Base-by-base conservation (phyloP, 108 stramenopile genomes). In the Skeletonema grethae region DNA sequence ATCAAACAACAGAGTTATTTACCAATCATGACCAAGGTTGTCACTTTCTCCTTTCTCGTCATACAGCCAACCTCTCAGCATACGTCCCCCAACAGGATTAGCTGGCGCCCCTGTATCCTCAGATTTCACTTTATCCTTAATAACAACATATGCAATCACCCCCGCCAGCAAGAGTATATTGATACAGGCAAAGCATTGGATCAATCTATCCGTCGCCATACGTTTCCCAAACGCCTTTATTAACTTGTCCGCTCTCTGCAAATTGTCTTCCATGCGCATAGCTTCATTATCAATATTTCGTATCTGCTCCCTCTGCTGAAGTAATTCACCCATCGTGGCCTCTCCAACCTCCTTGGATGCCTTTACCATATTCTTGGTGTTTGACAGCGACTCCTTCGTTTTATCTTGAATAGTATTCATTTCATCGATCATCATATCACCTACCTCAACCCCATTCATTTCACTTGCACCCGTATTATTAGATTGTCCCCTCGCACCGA, bases 181-280 rank as follows among this genome's bases (percentile, higher is more conserved):
- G 53, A 97, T 55, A 36, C 91, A 83, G 9, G 92, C 92, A 77
- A 97, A 96, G 68, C 95, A 96, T 68, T 97, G 95, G 72, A 98
- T 97, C 60, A 98, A 93, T 64, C 86, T 94, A 69, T 98, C 97
- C 3, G 95, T 88, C 32, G 95, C 95, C 94, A 98, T 96, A 28
- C 96, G 82, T 79, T 94, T 96, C 7, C 94, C 91, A 77, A 97
- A 98, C 10, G 85, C 84, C 69, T 95, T 95, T 28, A 98, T 81
- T n/a, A 98, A 77, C 30, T 86, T 93, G 69, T 98, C 94, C 7
- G 97, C 94, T 29, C 96, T 53, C 3, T 87, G 82, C 36, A 98
- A 82, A 55, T 87, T 86, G 38, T 95, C 87, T 48, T 95, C 97
- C 32, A 98, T 95, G 58, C 90, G 76, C 83, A 94, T 94, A 15